Evolutionary conservation across 495 filamentous ascomycete species (phyloP).

Genomic region (Hyaloscypha hepaticicola): DNA sequence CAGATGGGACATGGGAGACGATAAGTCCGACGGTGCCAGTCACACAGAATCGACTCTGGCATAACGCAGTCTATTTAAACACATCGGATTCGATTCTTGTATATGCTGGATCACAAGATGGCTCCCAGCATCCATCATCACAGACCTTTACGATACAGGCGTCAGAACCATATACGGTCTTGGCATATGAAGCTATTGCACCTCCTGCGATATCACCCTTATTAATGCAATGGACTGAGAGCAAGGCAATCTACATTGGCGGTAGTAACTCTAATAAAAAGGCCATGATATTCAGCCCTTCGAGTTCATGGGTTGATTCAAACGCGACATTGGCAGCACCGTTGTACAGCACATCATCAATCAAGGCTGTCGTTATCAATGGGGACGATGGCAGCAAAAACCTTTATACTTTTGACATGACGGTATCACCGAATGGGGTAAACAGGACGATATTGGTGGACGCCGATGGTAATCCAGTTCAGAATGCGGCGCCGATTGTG

Average conservation of each 20-base stretch:
- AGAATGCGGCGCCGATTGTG: slow-evolving; percentile 24
- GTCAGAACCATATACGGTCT: slow-evolving; percentile 54
- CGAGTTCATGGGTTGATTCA: slow-evolving; percentile 63
- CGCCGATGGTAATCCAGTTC: slow-evolving; percentile 42
- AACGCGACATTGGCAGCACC: slow-evolving; percentile 57
- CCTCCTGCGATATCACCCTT: slow-evolving; percentile 67
- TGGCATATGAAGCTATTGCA: slow-evolving; percentile 52
- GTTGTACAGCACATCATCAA: slow-evolving; percentile 49
- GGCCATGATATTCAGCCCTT: slow-evolving; percentile 62
- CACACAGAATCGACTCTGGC: slow-evolving; percentile 66
- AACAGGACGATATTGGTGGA: slow-evolving; percentile 58
- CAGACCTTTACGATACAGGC: slow-evolving; percentile 76
- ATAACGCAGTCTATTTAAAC: slow-evolving; percentile 76
- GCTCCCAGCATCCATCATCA: slow-evolving; percentile 53
- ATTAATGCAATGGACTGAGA: slow-evolving; percentile 73
- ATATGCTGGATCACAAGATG: slow-evolving; percentile 73
- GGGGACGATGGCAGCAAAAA: slow-evolving; percentile 79
- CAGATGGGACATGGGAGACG: slow-evolving; percentile 71
- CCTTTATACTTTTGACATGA: slow-evolving; percentile 80
- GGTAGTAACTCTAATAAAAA: slow-evolving; percentile 63
- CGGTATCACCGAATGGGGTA: slow-evolving; percentile 72
- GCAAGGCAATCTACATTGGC: slow-evolving; percentile 72
- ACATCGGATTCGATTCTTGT: slow-evolving; percentile 69
- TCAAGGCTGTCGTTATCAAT: slow-evolving; percentile 59
- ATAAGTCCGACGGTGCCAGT: slow-evolving; percentile 52